Conservation (phyloP, 2,329 filamentous ascomycete species). For the Fusarium acutatum region DNA sequence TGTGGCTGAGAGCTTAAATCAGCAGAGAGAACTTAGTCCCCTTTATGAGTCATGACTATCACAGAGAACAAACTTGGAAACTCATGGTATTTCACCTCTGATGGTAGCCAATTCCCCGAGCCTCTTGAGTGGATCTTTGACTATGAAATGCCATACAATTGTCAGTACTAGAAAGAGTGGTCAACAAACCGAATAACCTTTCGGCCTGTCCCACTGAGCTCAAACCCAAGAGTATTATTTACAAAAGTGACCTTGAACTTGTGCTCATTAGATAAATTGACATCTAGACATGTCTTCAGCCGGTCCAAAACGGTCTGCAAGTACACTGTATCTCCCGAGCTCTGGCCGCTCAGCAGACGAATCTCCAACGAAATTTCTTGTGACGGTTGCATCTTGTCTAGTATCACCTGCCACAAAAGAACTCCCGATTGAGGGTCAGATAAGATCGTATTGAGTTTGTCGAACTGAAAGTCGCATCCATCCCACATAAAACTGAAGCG, state of each 20-base stretch:
- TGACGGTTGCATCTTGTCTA: slow-evolving; percentile 41
- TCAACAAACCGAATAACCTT: slow-evolving; percentile 45
- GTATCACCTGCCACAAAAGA: slow-evolving; percentile 55
- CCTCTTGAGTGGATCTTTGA: background rate
- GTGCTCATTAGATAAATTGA: slow-evolving; percentile 41
- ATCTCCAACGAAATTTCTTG: slow-evolving; percentile 39
- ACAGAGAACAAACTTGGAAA: too few species aligned
- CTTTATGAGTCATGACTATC: background rate
- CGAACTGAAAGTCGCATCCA: slow-evolving; percentile 50
- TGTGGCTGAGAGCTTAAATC: background rate
- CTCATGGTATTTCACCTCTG: background rate
- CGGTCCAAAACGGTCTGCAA: slow-evolving; percentile 14
- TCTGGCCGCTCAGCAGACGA: slow-evolving; percentile 38
- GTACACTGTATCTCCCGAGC: background rate
- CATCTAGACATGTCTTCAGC: background rate
- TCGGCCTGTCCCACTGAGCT: slow-evolving; percentile 35
- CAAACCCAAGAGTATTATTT: slow-evolving; percentile 45
- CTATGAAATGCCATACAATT: background rate
- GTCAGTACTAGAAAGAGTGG: background rate
- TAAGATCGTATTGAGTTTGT: slow-evolving; percentile 39
- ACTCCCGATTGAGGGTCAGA: slow-evolving; percentile 40
- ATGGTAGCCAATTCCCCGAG: rapidly evolving
- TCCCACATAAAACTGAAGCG: slow-evolving; percentile 55
- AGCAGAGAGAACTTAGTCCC: too few species aligned
- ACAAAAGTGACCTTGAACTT: slow-evolving; percentile 46